These are phyloP conservation scores for Chalciporus pseudorubinellus DNA, from an alignment of 768 basidiomycete species.

Conservation along the genomic window DNA sequence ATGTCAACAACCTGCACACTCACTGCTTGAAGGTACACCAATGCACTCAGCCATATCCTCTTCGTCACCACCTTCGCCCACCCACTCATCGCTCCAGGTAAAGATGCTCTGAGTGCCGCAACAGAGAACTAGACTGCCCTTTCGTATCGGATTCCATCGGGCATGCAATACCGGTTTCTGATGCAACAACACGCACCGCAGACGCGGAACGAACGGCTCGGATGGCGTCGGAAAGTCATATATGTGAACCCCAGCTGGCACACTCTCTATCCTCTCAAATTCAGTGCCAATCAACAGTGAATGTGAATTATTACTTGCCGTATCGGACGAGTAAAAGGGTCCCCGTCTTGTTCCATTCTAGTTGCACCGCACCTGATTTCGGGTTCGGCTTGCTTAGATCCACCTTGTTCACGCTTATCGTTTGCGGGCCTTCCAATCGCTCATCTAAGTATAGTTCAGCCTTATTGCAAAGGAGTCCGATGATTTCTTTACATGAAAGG, in stretches of 20 bases:
- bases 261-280: slow-evolving; percentile 45
- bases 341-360: slow-evolving; percentile 82
- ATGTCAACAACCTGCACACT: neutral
- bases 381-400: slow-evolving; percentile 64
- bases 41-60: slow-evolving; percentile 87
- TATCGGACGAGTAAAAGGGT: slow-evolving; percentile 70
- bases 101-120: slow-evolving; percentile 68
- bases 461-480: neutral
- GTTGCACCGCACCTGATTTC: slow-evolving; percentile 64
- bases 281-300: neutral
- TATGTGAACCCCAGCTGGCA: slow-evolving; percentile 63
- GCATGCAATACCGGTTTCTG: slow-evolving; percentile 59
- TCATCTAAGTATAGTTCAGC: slow-evolving; percentile 49
- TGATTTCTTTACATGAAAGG: slow-evolving; percentile 63
- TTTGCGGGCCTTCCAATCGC: slow-evolving; percentile 53
- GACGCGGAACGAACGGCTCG: slow-evolving; percentile 54
- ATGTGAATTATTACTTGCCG: slow-evolving; percentile 42
- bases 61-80: slow-evolving; percentile 54
- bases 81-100: slow-evolving; percentile 84
- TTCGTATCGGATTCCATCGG: slow-evolving; percentile 83
- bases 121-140: slow-evolving; percentile 64
- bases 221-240: slow-evolving; percentile 67
- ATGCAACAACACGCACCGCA: slow-evolving; percentile 70
- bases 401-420: slow-evolving; percentile 46
- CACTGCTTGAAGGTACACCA: slow-evolving; percentile 82